Evolutionary conservation across 2,329 filamentous ascomycete genomes (phyloP).

Genomic region (Talaromyces funiculosus): DNA sequence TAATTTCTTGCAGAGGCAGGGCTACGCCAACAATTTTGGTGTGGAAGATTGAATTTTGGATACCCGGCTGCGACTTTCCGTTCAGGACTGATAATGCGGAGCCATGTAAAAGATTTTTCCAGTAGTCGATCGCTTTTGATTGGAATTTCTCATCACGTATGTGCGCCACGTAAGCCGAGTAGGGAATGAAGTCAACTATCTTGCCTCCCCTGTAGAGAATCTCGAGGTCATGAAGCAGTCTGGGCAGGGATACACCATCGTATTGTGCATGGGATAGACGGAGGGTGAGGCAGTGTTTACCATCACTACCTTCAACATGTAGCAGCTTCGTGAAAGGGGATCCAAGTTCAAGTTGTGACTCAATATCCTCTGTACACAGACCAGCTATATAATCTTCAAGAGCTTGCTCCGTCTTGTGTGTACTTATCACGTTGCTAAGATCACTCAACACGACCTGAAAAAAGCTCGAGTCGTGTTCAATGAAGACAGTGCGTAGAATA

Average conservation of each 20-base stretch:
- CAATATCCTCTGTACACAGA: neutral
- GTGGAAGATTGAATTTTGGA: neutral
- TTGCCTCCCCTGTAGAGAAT: constrained; percentile 40
- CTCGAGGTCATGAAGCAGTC: constrained; percentile 54
- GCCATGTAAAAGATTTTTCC: neutral
- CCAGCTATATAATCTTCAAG: neutral
- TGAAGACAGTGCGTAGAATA: constrained; percentile 59
- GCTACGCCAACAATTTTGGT: neutral
- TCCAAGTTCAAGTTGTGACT: neutral
- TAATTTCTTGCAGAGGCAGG: constrained; percentile 41
- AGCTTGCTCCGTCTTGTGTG: neutral
- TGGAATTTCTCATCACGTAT: neutral
- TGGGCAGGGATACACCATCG: constrained; percentile 59
- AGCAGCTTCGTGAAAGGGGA: neutral
- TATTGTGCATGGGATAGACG: constrained; percentile 63
- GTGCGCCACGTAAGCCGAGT: neutral
- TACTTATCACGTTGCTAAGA: too few species aligned
- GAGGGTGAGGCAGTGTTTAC: constrained; percentile 41
- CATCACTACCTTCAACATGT: constrained; percentile 15
- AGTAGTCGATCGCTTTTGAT: neutral
- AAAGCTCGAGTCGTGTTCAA: constrained; percentile 45
- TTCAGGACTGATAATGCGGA: neutral
- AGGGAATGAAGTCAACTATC: neutral
- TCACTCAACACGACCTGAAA: constrained; percentile 49
- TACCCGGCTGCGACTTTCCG: neutral